A percentile compares a stretch with the other conserved stretches of the same genome.
Evolutionary conservation across 108 stramenopile species (phyloP).

Genomic region (Skeletonema tropicum): DNA sequence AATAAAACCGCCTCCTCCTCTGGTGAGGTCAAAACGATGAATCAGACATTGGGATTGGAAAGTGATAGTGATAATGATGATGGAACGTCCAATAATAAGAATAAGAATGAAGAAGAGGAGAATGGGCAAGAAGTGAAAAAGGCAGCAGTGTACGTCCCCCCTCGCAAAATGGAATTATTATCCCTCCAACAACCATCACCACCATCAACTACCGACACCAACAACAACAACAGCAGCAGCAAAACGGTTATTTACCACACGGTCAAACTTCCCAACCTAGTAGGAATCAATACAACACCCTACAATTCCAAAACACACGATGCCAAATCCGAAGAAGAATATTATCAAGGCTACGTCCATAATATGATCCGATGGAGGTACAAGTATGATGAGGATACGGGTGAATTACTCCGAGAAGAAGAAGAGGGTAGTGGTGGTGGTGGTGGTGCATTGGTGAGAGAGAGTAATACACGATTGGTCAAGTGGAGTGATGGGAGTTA

Average conservation of each 20-base stretch:
- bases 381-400: slow-evolving; percentile 39
- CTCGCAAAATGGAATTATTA: slow-evolving; percentile 48
- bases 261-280: slow-evolving; percentile 82
- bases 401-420: slow-evolving; percentile 44
- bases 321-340: slow-evolving; percentile 65
- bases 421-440: slow-evolving; percentile 34
- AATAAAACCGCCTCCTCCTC: too few species aligned
- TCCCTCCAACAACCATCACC: slow-evolving; percentile 15
- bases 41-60: slow-evolving; percentile 32
- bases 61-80: slow-evolving; percentile 50
- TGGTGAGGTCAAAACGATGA: slow-evolving; percentile 41
- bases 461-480: slow-evolving; percentile 82
- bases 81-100: too few species aligned
- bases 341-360: slow-evolving; percentile 64
- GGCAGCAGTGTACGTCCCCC: slow-evolving; percentile 27
- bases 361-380: slow-evolving; percentile 90
- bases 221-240: neutral
- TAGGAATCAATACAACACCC: slow-evolving; percentile 71
- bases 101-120: slow-evolving; percentile 2
- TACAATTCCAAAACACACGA: slow-evolving; percentile 71
- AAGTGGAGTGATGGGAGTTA: slow-evolving; percentile 90
- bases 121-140: neutral
- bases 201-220: neutral
- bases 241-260: slow-evolving; percentile 57
- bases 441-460: slow-evolving; percentile 40